Percentiles rank a stretch among this genome's conserved stretches.
phyloP scores from a whole-genome alignment of 78 protist genomes.

The slime mould (Dictyostelium discoideum) region DNA sequence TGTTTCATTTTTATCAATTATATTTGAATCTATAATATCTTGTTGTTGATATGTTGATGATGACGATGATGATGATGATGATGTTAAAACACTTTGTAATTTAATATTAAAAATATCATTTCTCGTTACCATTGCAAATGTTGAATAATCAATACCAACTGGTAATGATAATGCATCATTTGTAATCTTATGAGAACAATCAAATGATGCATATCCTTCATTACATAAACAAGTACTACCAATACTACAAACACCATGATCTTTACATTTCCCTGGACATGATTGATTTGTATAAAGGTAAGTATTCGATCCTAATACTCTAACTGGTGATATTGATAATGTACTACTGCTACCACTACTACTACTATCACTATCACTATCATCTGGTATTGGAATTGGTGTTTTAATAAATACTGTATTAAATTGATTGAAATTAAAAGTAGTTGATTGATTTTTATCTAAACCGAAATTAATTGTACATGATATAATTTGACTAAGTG shows the following conservation, averaged over 20 bases:
- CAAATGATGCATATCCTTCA: constrained; percentile 20
- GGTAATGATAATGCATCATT: background rate
- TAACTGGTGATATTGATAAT: background rate
- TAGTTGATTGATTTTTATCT: too few species aligned
- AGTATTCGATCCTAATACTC: background rate
- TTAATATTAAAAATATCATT: background rate
- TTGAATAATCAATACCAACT: background rate
- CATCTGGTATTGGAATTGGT: background rate
- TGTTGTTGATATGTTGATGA: background rate
- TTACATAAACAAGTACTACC: background rate
- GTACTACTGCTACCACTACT: too few species aligned
- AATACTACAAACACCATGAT: background rate
- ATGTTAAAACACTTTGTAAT: background rate
- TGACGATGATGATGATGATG: background rate
- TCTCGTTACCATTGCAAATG: background rate
- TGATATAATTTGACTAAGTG: background rate
- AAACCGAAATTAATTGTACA: background rate
- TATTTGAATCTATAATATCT: background rate
- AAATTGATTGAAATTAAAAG: background rate
- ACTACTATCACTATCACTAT: background rate
- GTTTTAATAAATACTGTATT: background rate
- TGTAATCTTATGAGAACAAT: background rate
- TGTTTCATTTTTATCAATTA: background rate
- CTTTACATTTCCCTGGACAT: background rate
- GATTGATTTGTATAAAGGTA: background rate